A percentile compares a stretch with the other conserved stretches of the same genome.
phyloP scores from a whole-genome alignment of 2,329 filamentous ascomycete genomes.

The Didymella segeticola region DNA sequence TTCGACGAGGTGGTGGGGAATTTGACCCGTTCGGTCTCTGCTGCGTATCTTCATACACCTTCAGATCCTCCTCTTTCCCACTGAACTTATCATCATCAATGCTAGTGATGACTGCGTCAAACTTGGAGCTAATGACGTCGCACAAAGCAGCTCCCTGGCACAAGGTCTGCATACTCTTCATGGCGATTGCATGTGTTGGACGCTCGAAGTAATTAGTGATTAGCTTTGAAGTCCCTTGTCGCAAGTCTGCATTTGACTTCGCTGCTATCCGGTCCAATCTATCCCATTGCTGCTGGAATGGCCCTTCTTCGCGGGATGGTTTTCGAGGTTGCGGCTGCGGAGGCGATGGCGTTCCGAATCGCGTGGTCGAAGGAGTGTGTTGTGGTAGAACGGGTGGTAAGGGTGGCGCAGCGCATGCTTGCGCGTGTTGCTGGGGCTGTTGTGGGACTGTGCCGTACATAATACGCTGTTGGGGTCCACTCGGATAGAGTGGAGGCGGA shows the following conservation, averaged over 20 bases:
- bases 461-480: slow-evolving; percentile 25
- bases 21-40: slow-evolving; percentile 23
- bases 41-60: slow-evolving; percentile 29
- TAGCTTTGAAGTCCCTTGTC: slow-evolving; percentile 36
- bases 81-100: slow-evolving; percentile 70
- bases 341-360: slow-evolving; percentile 29
- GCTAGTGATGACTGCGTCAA: slow-evolving; percentile 72
- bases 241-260: slow-evolving; percentile 38
- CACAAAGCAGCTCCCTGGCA: slow-evolving; percentile 55
- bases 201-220: slow-evolving; percentile 40
- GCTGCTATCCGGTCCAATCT: slow-evolving; percentile 39
- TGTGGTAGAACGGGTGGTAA: slow-evolving; percentile 25
- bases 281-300: slow-evolving; percentile 38
- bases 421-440: slow-evolving; percentile 20
- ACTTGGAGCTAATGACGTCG: slow-evolving; percentile 66
- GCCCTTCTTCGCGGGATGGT: slow-evolving; percentile 26
- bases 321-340: slow-evolving; percentile 13
- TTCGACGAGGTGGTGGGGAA: slow-evolving; percentile 21
- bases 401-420: slow-evolving; percentile 24
- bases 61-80: slow-evolving; percentile 61
- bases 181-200: slow-evolving; percentile 37
- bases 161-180: slow-evolving; percentile 47
- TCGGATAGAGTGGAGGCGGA: slow-evolving; percentile 18
- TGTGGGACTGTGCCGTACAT: slow-evolving; percentile 32
- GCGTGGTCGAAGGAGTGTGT: slow-evolving; percentile 30